Evolutionary conservation across 2,329 filamentous ascomycete species (phyloP), one percentile per base, ranked within the genome.

Genomic region (Ceratocystis cacaofunesta): DNA sequence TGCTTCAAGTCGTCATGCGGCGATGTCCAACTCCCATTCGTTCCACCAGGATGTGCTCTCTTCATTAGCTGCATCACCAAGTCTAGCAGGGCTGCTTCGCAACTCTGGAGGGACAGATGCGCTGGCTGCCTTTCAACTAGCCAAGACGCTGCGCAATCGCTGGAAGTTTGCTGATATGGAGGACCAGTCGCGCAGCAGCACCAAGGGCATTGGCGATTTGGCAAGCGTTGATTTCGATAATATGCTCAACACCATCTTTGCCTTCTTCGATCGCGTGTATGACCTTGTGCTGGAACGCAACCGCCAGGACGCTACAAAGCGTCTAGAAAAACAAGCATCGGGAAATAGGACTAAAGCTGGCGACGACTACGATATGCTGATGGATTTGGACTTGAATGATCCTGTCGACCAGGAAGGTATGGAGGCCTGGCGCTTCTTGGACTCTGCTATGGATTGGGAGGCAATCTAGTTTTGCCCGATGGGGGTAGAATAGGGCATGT

Each of bases 41-140:
- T 90, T 86, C 71, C 87, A 90, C 68, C 85, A 85, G 43, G 88
- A 89, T 70, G 85, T 90, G 0, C 76, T 90, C 1, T 76, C 78
- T 17, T 80, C 85, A 0, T 76, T 90, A 0, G 81, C 85, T 61
- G 76, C 81, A n/a, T 72, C 76, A 5, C 72, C 72, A 0, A 41
- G 60, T 8, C 30, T 67, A 10, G 85, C 83, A 55, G 85, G 85
- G 0, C 75, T 90, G 0, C 76, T 84, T 61, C 70, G 68, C 0
- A 77, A 66, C 19, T 22, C 44, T 3, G n/a, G 19, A 17, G 25
- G 43, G 8, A 15, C 55, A 50, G 44, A 55, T 2, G 82, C 85
- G 4, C 77, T 79, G 10, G 75, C 76, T n/a, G 82, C 86, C 64
- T 76, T 90, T 3, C 78, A 78, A 63, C 76, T 82, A 64, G 87